Base-by-base conservation (phyloP, 1,139 yeast genomes). In the Geotrichum histeridarum region DNA sequence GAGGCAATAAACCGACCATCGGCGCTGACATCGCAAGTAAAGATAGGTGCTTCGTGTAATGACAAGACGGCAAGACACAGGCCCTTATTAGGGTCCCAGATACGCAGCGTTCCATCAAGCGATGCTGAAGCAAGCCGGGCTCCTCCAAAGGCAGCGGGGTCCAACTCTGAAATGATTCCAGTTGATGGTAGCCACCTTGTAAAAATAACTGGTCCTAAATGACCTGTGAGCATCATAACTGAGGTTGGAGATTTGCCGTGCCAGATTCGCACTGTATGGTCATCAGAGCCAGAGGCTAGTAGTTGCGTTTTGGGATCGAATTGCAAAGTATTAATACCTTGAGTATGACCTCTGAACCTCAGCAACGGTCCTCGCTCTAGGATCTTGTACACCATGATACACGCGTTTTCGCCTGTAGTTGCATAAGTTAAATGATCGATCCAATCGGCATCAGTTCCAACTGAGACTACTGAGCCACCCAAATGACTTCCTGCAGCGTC, bases 241-340 rank as follows among this genome's bases (percentile, higher is more conserved):
- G 73, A 63, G 4, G 60, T 56, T 3, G 64, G 62, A 3, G 70
- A 63, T 27, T 67, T 63, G 8, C 73, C 72, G 38, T 69, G 68
- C 96, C 96, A 90, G 14, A 89, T 73, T 61, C 88, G 79, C 9
- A 89, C 75, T 0, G 79, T 72, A 55, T 80, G 78, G 65, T 90
- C 96, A 65, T 87, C 95, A 1, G 94, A 83, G 12, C 87, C 83
- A 1, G 91, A 81, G 1, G 89, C 83, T 46, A 90, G 73, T 42
- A 84, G 67, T 59, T 79, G 81, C 4, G 79, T 72, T 1, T 68
- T 66, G 1, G 67, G 60, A 61, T 84, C 82, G 66, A 84, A 87
- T 42, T 71, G 70, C 14, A 86, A 72, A 3, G 72, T 71, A n/a
- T 86, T 77, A 12, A 87, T 77, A 0, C 81, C 74, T 51, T 81